These are phyloP conservation scores for Arthrobotrys conoides DNA, from an alignment of 2,329 filamentous ascomycete genomes.

Conservation along the genomic window DNA sequence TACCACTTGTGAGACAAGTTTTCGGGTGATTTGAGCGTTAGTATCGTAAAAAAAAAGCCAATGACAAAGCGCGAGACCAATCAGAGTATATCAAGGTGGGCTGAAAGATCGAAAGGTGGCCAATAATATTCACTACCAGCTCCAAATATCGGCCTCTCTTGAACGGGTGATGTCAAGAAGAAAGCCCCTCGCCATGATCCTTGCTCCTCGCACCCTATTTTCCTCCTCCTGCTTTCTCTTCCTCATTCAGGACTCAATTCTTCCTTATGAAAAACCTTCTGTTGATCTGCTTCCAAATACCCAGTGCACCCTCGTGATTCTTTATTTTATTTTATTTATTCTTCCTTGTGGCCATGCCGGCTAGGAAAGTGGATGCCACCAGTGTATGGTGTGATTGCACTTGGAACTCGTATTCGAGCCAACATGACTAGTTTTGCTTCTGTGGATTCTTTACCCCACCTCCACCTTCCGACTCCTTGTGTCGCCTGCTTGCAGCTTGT, in stretches of 20 bases:
- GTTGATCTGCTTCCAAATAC: background rate
- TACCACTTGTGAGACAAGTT: constrained; percentile 21
- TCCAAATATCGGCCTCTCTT: background rate
- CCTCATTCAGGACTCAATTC: background rate
- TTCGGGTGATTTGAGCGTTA: constrained; percentile 29
- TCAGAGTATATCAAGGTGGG: background rate
- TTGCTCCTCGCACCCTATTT: background rate
- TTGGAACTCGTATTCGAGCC: constrained; percentile 19
- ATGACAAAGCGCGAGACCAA: background rate
- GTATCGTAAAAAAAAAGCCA: background rate
- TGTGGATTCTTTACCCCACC: constrained; percentile 37
- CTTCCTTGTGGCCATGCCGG: background rate
- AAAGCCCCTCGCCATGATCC: background rate
- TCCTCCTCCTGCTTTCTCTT: background rate
- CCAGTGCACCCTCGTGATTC: constrained; percentile 18
- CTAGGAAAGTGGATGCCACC: constrained; percentile 1
- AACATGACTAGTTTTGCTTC: constrained; percentile 1
- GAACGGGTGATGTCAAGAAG: background rate
- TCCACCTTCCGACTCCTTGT: constrained; percentile 48
- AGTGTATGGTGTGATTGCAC: constrained; percentile 14
- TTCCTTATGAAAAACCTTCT: background rate
- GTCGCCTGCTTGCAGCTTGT: constrained; percentile 7
- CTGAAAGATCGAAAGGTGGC: background rate
- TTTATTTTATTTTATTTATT: too few species aligned
- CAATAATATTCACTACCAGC: background rate